Conservation (phyloP, 129 eudicot species). For the Lonicera japonica region DNA sequence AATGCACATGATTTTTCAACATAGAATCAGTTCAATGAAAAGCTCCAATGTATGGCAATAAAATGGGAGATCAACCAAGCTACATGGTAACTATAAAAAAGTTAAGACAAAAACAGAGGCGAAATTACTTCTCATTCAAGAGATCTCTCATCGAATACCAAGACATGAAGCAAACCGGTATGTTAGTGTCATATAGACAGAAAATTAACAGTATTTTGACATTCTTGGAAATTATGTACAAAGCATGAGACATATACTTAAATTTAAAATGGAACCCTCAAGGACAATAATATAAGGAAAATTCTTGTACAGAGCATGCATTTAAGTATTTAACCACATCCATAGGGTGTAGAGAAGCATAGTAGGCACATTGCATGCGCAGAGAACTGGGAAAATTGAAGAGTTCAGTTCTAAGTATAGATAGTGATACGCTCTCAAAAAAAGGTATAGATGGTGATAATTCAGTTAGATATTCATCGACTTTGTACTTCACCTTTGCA, state of each 20-base stretch:
- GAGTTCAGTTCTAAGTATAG: too few relatives aligned
- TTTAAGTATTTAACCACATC: not conserved
- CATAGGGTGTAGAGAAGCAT: not conserved
- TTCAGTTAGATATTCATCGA: not conserved
- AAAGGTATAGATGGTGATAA: not conserved
- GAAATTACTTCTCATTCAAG: too few relatives aligned
- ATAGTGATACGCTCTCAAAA: too few relatives aligned
- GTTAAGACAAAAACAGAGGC: too few relatives aligned
- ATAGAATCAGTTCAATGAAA: not conserved
- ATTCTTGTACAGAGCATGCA: not conserved
- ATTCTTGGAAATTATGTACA: too few relatives aligned
- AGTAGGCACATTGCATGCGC: not conserved
- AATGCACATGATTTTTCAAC: not conserved
- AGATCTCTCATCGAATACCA: too few relatives aligned
- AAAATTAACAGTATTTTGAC: too few relatives aligned
- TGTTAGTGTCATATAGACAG: too few relatives aligned
- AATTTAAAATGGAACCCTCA: too few relatives aligned
- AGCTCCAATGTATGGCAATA: not conserved
- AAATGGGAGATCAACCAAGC: not conserved
- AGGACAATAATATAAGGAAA: not conserved
- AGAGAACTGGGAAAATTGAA: not conserved
- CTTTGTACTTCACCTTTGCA: constrained; percentile 57
- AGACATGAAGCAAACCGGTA: too few relatives aligned
- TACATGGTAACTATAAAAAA: not conserved
- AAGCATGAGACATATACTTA: too few relatives aligned